phyloP scores from a whole-genome alignment of 768 basidiomycete genomes.

The Omphalotus guepiniiformis region DNA sequence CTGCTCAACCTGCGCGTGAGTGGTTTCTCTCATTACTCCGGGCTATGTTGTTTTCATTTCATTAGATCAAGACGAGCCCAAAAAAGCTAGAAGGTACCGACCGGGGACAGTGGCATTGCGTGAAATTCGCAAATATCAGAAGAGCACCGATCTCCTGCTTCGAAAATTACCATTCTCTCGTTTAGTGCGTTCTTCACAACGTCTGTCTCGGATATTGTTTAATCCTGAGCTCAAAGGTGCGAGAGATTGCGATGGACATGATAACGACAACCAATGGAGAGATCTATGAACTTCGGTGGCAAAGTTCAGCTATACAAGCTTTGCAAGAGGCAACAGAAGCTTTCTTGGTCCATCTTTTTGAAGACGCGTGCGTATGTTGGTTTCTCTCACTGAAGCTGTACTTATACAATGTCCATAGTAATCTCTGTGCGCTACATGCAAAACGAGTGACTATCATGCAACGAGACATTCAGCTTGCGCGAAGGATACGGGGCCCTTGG shows the following conservation, averaged over 20 bases:
- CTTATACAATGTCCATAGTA: constrained; percentile 41
- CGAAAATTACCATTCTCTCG: constrained; percentile 90
- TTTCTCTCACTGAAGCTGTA: constrained; percentile 6
- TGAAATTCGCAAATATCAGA: constrained; percentile 94
- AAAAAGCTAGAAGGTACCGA: constrained; percentile 67
- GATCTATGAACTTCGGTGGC: constrained; percentile 79
- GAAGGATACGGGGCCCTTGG: constrained; percentile 92
- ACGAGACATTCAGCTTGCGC: constrained; percentile 92
- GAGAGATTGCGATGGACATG: constrained; percentile 93
- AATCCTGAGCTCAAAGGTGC: constrained; percentile 56
- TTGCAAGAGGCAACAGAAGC: constrained; percentile 97
- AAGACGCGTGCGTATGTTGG: constrained; percentile 82
- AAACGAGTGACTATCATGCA: constrained; percentile 99
- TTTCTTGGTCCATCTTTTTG: constrained; percentile 92
- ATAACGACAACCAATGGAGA: constrained; percentile 67
- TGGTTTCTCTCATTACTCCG: not conserved
- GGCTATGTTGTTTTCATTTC: constrained; percentile 15
- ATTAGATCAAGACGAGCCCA: constrained; percentile 20
- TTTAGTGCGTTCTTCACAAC: constrained; percentile 52
- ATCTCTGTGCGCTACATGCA: constrained; percentile 95
- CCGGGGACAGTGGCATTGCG: constrained; percentile 88
- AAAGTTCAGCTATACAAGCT: constrained; percentile 89
- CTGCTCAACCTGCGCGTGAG: constrained; percentile 3
- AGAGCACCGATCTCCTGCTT: constrained; percentile 84
- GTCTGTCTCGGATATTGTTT: not conserved